Conservation (phyloP, 2,329 filamentous ascomycete genomes). For the Zalaria sp. region DNA sequence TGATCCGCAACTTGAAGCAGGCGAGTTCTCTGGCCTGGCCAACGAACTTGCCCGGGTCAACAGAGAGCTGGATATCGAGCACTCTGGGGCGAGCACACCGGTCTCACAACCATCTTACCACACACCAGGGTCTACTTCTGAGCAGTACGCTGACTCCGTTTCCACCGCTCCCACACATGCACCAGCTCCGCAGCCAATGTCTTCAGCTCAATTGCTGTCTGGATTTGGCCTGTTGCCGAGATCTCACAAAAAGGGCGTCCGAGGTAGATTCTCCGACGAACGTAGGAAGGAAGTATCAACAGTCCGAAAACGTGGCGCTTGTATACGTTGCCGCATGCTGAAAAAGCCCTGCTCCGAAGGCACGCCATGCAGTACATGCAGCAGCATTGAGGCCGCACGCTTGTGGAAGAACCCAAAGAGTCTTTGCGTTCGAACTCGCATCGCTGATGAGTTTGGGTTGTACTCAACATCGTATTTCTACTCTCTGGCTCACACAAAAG, state of each 20-base stretch:
- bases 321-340: slow-evolving; percentile 49
- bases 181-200: too few species aligned
- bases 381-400: slow-evolving; percentile 44
- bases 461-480: slow-evolving; percentile 40
- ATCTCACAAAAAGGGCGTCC: slow-evolving; percentile 30
- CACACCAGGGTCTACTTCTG: neutral
- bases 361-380: slow-evolving; percentile 44
- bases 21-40: neutral
- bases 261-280: slow-evolving; percentile 41
- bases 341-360: slow-evolving; percentile 50
- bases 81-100: neutral
- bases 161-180: too few species aligned
- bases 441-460: slow-evolving; percentile 43
- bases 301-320: slow-evolving; percentile 45
- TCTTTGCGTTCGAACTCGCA: slow-evolving; percentile 39
- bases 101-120: slow-evolving; percentile 1
- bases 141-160: too few species aligned
- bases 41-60: neutral
- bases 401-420: slow-evolving; percentile 40
- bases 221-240: slow-evolving; percentile 12
- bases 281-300: slow-evolving; percentile 45
- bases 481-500: slow-evolving; percentile 36
- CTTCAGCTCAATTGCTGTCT: neutral
- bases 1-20: slow-evolving; percentile 1
- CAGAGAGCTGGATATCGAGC: neutral